Evolutionary conservation across 164 flowering plant species (phyloP).

Genomic region (Buxus sempervirens): DNA sequence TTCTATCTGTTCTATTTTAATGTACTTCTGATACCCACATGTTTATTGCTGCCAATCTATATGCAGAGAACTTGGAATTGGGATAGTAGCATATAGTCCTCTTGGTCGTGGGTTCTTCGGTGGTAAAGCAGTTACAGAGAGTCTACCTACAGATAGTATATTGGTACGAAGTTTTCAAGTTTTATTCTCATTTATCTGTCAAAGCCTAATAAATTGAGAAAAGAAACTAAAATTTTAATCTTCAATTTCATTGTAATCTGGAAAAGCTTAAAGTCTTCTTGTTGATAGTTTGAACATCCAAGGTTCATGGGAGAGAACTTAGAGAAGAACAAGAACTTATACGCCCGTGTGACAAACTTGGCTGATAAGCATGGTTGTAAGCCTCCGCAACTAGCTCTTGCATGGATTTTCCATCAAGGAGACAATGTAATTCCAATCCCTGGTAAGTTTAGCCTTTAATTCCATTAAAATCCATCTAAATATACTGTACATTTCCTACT

Average conservation of each 20-base stretch:
- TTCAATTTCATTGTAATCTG: not conserved
- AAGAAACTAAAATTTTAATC: not conserved
- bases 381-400: slow-evolving; percentile 43
- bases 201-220: not conserved
- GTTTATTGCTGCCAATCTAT: too few relatives aligned
- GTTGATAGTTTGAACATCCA: slow-evolving; percentile 26
- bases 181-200: not conserved
- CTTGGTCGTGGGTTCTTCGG: slow-evolving; percentile 49
- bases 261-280: not conserved
- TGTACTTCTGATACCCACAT: too few relatives aligned
- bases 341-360: slow-evolving; percentile 21
- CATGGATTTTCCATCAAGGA: slow-evolving; percentile 53
- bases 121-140: slow-evolving; percentile 38
- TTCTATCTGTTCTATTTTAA: too few relatives aligned
- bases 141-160: slow-evolving; percentile 26
- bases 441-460: slow-evolving; percentile 18
- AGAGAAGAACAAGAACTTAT: slow-evolving; percentile 42
- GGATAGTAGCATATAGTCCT: slow-evolving; percentile 42
- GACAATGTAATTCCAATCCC: slow-evolving; percentile 48
- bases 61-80: slow-evolving; percentile 46
- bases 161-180: slow-evolving; percentile 25
- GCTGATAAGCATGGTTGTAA: slow-evolving; percentile 40
- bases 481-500: too few relatives aligned
- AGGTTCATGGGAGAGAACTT: slow-evolving; percentile 40
- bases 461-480: not conserved